phyloP scores from a whole-genome alignment of 371 early-diverging fungal genomes.

The Haplosporangium sp. region DNA sequence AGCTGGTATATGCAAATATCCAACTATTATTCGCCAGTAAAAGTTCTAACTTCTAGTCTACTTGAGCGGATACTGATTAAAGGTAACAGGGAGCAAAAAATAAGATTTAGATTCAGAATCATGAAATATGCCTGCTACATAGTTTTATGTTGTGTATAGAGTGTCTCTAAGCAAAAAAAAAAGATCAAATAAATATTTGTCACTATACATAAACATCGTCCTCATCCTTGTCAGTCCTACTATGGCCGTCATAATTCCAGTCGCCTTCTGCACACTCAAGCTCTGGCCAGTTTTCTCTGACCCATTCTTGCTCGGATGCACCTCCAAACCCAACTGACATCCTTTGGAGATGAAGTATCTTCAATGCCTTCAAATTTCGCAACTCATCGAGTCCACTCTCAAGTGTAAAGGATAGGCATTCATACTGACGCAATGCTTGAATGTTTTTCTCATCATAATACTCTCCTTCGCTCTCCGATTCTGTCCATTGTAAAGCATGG shows the following conservation, averaged over 20 bases:
- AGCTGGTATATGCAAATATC: no score
- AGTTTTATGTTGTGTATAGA: no score
- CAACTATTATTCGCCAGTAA: no score
- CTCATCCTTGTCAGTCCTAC: no score
- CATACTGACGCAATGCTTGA: not conserved
- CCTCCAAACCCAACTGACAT: constrained; percentile 5
- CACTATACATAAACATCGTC: no score
- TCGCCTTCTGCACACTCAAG: not conserved
- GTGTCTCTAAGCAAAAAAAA: no score
- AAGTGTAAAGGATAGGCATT: not conserved
- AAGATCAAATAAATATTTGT: no score
- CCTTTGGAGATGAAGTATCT: not conserved
- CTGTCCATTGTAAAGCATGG: not conserved
- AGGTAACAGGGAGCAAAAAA: no score
- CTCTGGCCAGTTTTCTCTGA: constrained; percentile 11
- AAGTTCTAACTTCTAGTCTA: no score
- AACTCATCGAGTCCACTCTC: constrained; percentile 3
- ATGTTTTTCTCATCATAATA: not conserved
- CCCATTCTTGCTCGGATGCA: constrained; percentile 5
- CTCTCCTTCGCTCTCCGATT: not conserved
- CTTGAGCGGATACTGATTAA: no score
- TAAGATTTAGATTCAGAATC: no score
- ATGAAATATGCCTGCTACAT: no score
- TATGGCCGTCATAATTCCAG: not conserved
- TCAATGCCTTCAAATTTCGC: constrained; percentile 4